Base-by-base conservation (phyloP, 2,329 filamentous ascomycete species). In the Pseudophaeomoniella oleicola region DNA sequence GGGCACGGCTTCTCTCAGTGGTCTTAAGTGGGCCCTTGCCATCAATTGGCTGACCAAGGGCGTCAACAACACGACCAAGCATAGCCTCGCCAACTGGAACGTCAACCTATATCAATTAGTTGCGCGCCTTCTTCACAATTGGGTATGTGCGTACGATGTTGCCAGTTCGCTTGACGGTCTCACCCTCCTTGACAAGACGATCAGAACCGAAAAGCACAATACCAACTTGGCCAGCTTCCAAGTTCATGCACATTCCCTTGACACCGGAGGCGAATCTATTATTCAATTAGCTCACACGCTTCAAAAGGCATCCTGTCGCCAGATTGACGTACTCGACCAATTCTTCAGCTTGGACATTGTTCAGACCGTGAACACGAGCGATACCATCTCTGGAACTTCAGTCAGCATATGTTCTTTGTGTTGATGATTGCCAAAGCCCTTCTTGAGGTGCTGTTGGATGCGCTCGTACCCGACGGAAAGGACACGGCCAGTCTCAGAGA, bases 171-270 rank as follows among this genome's bases (percentile, higher is more conserved):
- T 94, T 96, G 69, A 98, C 90, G 50, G 83, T 88, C 77, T 98
- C 88, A 62, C 90, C 90, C 71, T 98, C 90, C 76, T 85, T 90
- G 78, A 98, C 90, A 57, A 94, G 77, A 87, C 90, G 87, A 72
- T 98, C 90, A 61, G 90, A 96, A 80, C 90, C 90, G 78, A 98
- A 98, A 61, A 98, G 78, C 78, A 98, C 90, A 59, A 98, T 87
- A 94, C 90, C 90, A 72, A 98, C 90, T 71, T 96, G 90, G 66
- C 90, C 90, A 67, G 90, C 90, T 74, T 98, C 90, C 70, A 98
- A 80, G 83, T 98, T 98, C 88, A 98, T 96, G 84, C 88, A 96
- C 90, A 98, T 98, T 67, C 90, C 90, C 81, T 96, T 96, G 69
- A 96, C 90, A 67, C 90, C 90, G 50, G 90, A 98, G 58, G 90